These are phyloP conservation scores for Cicer bijugum DNA, from an alignment of 306 rosid genomes.

Conservation along the genomic window DNA sequence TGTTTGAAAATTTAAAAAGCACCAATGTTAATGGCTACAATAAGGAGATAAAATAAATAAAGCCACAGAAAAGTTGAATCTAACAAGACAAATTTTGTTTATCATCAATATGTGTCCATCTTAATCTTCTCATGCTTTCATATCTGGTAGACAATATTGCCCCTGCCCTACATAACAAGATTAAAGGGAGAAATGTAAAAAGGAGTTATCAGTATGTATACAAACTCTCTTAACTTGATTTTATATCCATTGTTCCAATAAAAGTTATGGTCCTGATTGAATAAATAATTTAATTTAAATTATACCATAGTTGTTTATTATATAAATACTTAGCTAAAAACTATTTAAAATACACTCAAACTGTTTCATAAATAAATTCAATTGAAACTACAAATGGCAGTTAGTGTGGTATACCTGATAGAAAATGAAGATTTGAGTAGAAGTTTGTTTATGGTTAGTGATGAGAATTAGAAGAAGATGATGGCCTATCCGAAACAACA, in stretches of 20 bases:
- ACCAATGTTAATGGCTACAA: slow-evolving; percentile 41
- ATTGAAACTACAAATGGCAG: too few species aligned
- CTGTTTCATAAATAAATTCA: too few species aligned
- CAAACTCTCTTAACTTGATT: slow-evolving; percentile 18
- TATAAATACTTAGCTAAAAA: too few species aligned
- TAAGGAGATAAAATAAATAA: slow-evolving; percentile 38
- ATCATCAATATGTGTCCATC: slow-evolving; percentile 45
- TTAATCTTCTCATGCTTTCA: slow-evolving; percentile 45
- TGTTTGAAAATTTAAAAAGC: slow-evolving; percentile 22
- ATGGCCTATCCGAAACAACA: slow-evolving; percentile 56
- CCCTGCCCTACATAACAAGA: slow-evolving; percentile 53
- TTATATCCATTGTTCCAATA: slow-evolving; percentile 16
- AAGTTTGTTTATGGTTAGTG: slow-evolving; percentile 49
- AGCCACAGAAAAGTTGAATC: slow-evolving; percentile 37
- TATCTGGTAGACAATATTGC: slow-evolving; percentile 40
- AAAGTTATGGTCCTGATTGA: too few species aligned
- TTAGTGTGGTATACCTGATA: slow-evolving; percentile 46
- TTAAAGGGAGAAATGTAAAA: slow-evolving; percentile 9
- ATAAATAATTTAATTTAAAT: too few species aligned
- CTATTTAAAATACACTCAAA: too few species aligned
- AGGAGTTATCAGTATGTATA: background rate
- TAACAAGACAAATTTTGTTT: slow-evolving; percentile 49
- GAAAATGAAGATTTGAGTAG: slow-evolving; percentile 33
- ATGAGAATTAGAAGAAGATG: slow-evolving; percentile 70
- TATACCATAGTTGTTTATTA: too few species aligned